These are phyloP conservation scores for Aspergillus candidus DNA, from an alignment of 2,329 filamentous ascomycete genomes.

Conservation along the genomic window DNA sequence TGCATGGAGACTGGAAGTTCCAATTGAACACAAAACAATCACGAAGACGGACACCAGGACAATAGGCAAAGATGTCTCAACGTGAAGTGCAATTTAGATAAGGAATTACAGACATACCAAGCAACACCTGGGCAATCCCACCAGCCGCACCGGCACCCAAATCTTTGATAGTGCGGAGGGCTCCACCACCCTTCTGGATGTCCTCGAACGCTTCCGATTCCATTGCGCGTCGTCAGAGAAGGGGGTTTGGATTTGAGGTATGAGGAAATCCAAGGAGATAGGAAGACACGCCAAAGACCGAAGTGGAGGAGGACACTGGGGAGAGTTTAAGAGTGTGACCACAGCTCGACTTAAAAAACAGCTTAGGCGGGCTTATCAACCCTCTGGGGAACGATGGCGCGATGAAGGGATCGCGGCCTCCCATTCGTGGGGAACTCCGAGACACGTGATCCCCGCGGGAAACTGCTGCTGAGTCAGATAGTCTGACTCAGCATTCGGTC, in stretches of 20 bases:
- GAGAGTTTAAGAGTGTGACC: neutral
- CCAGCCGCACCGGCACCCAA: constrained; percentile 84
- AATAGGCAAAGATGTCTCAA: constrained; percentile 8
- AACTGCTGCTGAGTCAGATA: constrained; percentile 5
- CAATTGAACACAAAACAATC: constrained; percentile 1
- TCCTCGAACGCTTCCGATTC: constrained; percentile 33
- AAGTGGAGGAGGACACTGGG: constrained; percentile 1
- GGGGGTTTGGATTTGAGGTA: neutral
- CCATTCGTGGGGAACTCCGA: constrained; percentile 31
- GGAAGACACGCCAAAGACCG: neutral
- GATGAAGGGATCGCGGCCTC: constrained; percentile 11
- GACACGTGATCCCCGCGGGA: constrained; percentile 24
- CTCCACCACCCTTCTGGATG: constrained; percentile 33
- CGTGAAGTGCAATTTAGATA: no score
- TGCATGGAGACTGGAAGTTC: no score
- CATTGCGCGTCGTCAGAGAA: constrained; percentile 13
- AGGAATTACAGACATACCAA: constrained; percentile 57
- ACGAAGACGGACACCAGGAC: neutral
- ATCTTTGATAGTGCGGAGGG: constrained; percentile 71
- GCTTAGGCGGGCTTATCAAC: constrained; percentile 10
- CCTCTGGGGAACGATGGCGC: constrained; percentile 12
- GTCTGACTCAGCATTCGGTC: no score
- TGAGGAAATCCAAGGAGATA: constrained; percentile 1
- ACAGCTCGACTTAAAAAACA: neutral
- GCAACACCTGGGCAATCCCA: constrained; percentile 85